These are phyloP conservation scores for Leishmania aethiopica DNA, from an alignment of 208 protist genomes.

Conservation along the genomic window DNA sequence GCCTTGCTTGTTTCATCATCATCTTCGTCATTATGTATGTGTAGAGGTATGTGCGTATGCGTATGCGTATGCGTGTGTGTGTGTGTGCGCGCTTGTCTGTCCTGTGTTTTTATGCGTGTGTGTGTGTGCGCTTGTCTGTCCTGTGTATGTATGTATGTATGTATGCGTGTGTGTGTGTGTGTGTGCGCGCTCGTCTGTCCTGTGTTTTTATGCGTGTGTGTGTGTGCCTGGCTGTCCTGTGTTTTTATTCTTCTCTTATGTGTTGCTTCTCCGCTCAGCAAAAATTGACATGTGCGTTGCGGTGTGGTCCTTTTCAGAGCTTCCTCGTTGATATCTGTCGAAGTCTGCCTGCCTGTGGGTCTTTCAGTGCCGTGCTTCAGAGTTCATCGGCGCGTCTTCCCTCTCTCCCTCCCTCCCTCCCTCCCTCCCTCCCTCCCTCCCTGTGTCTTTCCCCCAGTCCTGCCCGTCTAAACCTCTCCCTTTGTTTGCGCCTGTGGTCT, in stretches of 20 bases:
- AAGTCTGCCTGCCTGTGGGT: background rate
- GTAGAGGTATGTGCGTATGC: background rate
- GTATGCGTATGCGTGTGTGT: background rate
- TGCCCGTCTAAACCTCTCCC: background rate
- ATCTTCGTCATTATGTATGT: conserved; percentile 5
- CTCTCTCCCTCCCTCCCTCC: background rate
- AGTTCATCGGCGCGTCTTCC: background rate
- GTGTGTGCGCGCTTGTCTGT: background rate
- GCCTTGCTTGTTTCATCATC: background rate
- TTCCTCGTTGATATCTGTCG: background rate
- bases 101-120: background rate
- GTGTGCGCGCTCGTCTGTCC: background rate
- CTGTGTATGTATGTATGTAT: background rate
- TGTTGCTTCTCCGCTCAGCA: background rate
- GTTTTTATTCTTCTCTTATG: background rate
- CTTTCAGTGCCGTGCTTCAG: background rate
- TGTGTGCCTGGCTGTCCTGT: background rate
- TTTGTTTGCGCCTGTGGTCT: background rate
- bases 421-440: background rate
- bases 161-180: background rate
- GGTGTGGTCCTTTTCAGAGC: background rate
- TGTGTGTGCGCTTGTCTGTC: background rate
- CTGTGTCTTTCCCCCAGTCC: background rate
- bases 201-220: background rate
- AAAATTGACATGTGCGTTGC: background rate